A percentile compares a stretch with the other conserved stretches of the same genome.
Conservation (phyloP, 352 stramenopile genomes). For the Thraustotheca clavata region DNA sequence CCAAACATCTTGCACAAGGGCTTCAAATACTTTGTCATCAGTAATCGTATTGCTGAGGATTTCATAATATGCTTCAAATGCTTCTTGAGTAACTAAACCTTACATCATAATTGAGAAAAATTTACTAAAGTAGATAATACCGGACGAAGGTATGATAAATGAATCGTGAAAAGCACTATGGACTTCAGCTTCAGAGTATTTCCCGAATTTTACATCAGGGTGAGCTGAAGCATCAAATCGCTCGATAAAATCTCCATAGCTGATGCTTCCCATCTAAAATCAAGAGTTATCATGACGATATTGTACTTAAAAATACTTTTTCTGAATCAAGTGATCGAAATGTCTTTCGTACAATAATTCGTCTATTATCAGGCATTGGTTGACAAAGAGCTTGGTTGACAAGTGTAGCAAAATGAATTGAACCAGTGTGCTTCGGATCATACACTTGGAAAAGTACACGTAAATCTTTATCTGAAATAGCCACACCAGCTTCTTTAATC, state of each 20-base stretch:
- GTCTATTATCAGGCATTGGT: not conserved
- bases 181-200: not conserved
- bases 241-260: not conserved
- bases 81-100: not conserved
- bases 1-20: not conserved
- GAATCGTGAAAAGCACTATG: not conserved
- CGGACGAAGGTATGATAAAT: not conserved
- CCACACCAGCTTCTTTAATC: conserved; percentile 14
- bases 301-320: not conserved
- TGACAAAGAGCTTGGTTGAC: not conserved
- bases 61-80: conserved; percentile 18
- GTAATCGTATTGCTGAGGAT: not conserved
- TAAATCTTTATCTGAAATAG: conserved; percentile 16
- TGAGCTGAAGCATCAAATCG: conserved; percentile 4
- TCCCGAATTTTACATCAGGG: not conserved
- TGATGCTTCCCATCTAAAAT: not conserved
- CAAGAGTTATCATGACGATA: not conserved
- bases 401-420: not conserved
- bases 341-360: not conserved
- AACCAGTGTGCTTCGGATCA: not conserved
- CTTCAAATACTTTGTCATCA: conserved; percentile 7
- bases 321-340: conserved; percentile 7
- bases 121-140: not conserved
- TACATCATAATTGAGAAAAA: not conserved
- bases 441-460: conserved; percentile 15